A percentile compares a stretch with the other conserved stretches of the same genome.
phyloP scores from a whole-genome alignment of 208 protist species.

The Acanthamoeba sp. region DNA sequence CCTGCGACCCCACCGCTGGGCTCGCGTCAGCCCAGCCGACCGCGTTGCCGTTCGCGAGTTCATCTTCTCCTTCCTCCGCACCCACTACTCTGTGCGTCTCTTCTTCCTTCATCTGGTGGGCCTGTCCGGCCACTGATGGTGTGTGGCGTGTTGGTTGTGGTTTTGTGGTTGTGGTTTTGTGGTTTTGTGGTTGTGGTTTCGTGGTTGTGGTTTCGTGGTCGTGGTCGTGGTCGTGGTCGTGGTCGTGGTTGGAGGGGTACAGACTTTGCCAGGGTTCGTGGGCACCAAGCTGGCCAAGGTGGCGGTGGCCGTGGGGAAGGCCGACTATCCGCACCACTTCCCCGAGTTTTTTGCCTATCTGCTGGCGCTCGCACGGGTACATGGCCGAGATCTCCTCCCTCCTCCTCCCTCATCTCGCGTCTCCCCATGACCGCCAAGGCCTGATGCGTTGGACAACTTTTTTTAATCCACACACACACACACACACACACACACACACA shows the following conservation, averaged over 20 bases:
- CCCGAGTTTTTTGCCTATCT: constrained; percentile 51
- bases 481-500: too few relatives aligned
- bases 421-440: too few relatives aligned
- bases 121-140: too few relatives aligned
- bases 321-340: constrained; percentile 13
- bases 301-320: constrained; percentile 20
- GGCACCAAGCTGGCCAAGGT: constrained; percentile 35
- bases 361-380: background rate
- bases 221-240: background rate
- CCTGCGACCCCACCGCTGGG: background rate
- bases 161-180: too few relatives aligned
- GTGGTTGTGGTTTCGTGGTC: too few relatives aligned
- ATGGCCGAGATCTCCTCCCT: too few relatives aligned
- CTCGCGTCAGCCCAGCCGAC: background rate
- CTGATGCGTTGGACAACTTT: too few relatives aligned
- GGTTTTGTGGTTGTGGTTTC: background rate
- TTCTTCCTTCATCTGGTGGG: background rate
- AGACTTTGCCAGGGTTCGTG: background rate
- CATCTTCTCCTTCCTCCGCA: constrained; percentile 16
- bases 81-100: background rate
- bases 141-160: too few relatives aligned
- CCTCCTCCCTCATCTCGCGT: too few relatives aligned
- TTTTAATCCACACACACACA: too few relatives aligned
- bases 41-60: background rate
- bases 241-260: too few relatives aligned